Evolutionary conservation across 163 green algal species (phyloP).

Genomic region (Chlamydomonas reinhardtii): DNA sequence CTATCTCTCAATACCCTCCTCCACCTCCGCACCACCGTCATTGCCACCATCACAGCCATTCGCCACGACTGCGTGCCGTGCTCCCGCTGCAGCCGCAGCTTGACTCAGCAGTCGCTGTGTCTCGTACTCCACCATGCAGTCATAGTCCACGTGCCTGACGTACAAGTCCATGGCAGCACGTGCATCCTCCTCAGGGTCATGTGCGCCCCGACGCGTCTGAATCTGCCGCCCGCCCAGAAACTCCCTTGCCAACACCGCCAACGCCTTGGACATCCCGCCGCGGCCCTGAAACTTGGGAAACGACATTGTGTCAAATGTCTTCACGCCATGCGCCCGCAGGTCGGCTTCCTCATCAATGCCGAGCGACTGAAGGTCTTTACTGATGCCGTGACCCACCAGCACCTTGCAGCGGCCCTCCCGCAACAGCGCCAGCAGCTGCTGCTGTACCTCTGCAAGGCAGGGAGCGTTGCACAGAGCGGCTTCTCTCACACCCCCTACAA

Average conservation of each 20-base stretch:
- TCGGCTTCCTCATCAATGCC: background rate
- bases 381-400: conserved; percentile 48
- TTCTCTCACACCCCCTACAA: conserved; percentile 24
- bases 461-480: background rate
- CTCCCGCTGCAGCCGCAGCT: no score
- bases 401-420: background rate
- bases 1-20: no score
- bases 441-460: background rate
- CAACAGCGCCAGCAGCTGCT: background rate
- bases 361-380: conserved; percentile 45
- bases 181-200: conserved; percentile 51
- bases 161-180: conserved; percentile 31
- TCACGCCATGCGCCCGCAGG: background rate
- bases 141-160: conserved; percentile 32
- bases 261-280: background rate
- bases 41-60: no score
- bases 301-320: conserved; percentile 48
- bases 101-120: conserved; percentile 2
- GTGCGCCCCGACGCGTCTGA: background rate
- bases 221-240: conserved; percentile 23
- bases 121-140: conserved; percentile 43
- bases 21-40: no score
- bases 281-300: conserved; percentile 30
- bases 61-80: no score
- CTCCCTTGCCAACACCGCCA: conserved; percentile 28